phyloP scores from a whole-genome alignment of 768 basidiomycete species.

The Lactarius hatsudake region DNA sequence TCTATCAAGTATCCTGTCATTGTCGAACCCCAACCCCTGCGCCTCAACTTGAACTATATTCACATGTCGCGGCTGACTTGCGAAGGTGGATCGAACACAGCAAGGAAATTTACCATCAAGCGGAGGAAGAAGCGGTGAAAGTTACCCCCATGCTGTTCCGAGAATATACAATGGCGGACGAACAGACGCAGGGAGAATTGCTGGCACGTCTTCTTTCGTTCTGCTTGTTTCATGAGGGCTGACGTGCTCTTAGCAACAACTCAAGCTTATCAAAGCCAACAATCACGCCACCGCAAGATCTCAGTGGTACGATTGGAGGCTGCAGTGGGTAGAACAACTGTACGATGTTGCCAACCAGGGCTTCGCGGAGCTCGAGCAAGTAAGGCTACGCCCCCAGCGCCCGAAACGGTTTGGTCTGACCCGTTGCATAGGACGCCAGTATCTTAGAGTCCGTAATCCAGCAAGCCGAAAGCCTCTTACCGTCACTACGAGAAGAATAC shows the following conservation, averaged over 20 bases:
- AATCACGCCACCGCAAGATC: slow-evolving; percentile 66
- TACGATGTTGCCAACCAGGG: slow-evolving; percentile 60
- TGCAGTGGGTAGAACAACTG: slow-evolving; percentile 72
- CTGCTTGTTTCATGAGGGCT: neutral
- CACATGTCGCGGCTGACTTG: slow-evolving; percentile 65
- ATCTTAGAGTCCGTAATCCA: slow-evolving; percentile 53
- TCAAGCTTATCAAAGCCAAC: slow-evolving; percentile 74
- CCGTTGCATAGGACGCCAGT: slow-evolving; percentile 55
- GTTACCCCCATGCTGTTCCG: slow-evolving; percentile 72
- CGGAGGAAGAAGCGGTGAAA: slow-evolving; percentile 72
- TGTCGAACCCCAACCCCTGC: slow-evolving; percentile 46
- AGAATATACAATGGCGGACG: slow-evolving; percentile 68
- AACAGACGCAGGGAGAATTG: slow-evolving; percentile 66
- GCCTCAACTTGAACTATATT: slow-evolving; percentile 71
- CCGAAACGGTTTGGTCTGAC: slow-evolving; percentile 19
- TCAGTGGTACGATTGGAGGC: slow-evolving; percentile 88
- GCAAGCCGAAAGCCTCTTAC: slow-evolving; percentile 54
- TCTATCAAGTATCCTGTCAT: slow-evolving; percentile 62
- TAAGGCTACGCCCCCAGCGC: slow-evolving; percentile 34
- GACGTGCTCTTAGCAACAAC: slow-evolving; percentile 55
- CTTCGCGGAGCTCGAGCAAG: slow-evolving; percentile 58
- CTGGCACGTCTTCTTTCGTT: slow-evolving; percentile 41
- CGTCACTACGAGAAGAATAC: slow-evolving; percentile 63
- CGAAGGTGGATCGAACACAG: slow-evolving; percentile 76
- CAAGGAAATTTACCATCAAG: slow-evolving; percentile 62